Evolutionary conservation across 371 early-diverging fungal species (phyloP).

Genomic region (Caulochytrium protostelioides): DNA sequence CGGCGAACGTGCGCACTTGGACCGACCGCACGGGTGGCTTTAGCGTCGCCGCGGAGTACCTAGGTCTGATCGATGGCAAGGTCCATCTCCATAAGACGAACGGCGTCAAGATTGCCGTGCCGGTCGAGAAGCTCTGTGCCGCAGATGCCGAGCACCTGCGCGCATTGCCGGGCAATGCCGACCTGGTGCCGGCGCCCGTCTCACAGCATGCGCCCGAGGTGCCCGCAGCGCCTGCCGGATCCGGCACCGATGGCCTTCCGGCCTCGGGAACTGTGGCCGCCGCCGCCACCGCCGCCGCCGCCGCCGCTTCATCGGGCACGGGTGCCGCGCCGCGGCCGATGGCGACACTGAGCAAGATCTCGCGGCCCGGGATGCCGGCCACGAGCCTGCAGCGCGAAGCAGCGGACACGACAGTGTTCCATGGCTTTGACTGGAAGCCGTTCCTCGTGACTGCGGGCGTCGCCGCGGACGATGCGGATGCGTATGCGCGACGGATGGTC

Average conservation of each 20-base stretch:
- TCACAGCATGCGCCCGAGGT: conserved; percentile 2
- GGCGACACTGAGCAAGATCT: conserved; percentile 8
- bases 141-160: conserved; percentile 36
- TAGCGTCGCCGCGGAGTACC: conserved; percentile 71
- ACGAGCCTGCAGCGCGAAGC: conserved; percentile 3
- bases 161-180: conserved; percentile 12
- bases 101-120: conserved; percentile 81
- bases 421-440: conserved; percentile 70
- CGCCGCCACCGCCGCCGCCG: conserved; percentile 1
- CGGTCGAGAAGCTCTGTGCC: conserved; percentile 57
- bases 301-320: too few species aligned
- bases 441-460: conserved; percentile 59
- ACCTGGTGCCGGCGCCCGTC: conserved; percentile 1
- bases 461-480: conserved; percentile 41
- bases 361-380: conserved; percentile 7
- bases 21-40: conserved; percentile 77
- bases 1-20: conserved; percentile 57
- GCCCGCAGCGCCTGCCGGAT: conserved; percentile 10
- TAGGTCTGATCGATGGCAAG: conserved; percentile 46
- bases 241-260: conserved; percentile 10
- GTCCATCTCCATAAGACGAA: conserved; percentile 78
- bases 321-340: too few species aligned
- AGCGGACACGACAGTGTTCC: conserved; percentile 6
- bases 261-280: conserved; percentile 3
- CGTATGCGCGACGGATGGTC: conserved; percentile 58